These are phyloP conservation scores for Ascochyta koolunga DNA, from an alignment of 2,329 filamentous ascomycete species.

Conservation along the genomic window DNA sequence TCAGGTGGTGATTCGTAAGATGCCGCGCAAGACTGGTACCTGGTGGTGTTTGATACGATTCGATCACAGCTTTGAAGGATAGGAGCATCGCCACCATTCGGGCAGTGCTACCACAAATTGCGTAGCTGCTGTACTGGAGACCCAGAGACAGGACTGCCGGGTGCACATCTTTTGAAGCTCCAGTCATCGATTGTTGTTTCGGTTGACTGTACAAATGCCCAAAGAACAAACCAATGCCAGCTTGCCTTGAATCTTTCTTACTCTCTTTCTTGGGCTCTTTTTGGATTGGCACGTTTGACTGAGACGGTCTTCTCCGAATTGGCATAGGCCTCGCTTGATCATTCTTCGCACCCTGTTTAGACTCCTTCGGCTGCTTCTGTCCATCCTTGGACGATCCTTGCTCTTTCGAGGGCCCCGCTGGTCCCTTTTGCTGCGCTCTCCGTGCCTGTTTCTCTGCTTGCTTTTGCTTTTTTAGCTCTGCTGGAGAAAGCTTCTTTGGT, in stretches of 20 bases:
- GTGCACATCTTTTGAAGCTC: slow-evolving; percentile 75
- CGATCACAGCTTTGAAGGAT: slow-evolving; percentile 90
- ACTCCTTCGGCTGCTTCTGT: slow-evolving; percentile 45
- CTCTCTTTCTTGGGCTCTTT: slow-evolving; percentile 42
- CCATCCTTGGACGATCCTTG: slow-evolving; percentile 37
- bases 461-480: slow-evolving; percentile 84
- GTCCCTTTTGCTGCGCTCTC: slow-evolving; percentile 71
- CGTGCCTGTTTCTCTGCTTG: slow-evolving; percentile 92
- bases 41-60: slow-evolving; percentile 87
- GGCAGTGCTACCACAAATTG: slow-evolving; percentile 86
- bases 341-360: slow-evolving; percentile 42
- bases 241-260: slow-evolving; percentile 58
- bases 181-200: slow-evolving; percentile 67
- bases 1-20: slow-evolving; percentile 87
- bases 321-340: slow-evolving; percentile 42
- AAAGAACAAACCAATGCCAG: slow-evolving; percentile 63
- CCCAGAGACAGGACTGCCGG: slow-evolving; percentile 84
- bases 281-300: slow-evolving; percentile 33
- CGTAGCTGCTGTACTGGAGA: slow-evolving; percentile 87
- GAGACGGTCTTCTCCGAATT: slow-evolving; percentile 40
- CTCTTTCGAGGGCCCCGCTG: slow-evolving; percentile 42
- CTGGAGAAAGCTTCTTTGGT: slow-evolving; percentile 67
- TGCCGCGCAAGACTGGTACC: slow-evolving; percentile 87
- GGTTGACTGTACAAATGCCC: slow-evolving; percentile 81
- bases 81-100: slow-evolving; percentile 85